Conservation (phyloP, 169 alveolate genomes). For the Neospora caninum region DNA sequence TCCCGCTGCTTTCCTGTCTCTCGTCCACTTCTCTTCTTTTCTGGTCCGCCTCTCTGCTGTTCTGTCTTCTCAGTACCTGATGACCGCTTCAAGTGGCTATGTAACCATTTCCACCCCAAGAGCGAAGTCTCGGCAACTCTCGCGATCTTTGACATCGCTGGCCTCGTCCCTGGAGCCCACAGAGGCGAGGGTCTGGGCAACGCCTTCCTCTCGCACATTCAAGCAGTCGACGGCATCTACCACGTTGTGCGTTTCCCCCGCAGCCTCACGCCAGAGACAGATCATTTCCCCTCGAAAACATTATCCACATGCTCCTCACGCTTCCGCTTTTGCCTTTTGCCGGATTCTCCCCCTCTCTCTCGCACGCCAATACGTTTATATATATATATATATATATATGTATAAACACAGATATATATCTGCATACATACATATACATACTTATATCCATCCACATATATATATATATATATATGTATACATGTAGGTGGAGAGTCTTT, state of each 20-base stretch:
- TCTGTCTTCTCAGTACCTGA: constrained; percentile 81
- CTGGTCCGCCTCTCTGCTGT: neutral
- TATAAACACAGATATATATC: too few relatives aligned
- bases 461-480: too few relatives aligned
- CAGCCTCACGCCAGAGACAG: too few relatives aligned
- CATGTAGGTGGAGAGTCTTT: too few relatives aligned
- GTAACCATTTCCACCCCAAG: constrained; percentile 94
- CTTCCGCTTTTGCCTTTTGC: too few relatives aligned
- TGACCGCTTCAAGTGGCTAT: constrained; percentile 95
- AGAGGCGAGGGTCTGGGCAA: constrained; percentile 99
- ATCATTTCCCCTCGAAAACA: too few relatives aligned
- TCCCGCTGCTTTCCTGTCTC: too few relatives aligned
- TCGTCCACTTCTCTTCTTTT: neutral
- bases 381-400: too few relatives aligned
- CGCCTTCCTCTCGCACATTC: constrained; percentile 96
- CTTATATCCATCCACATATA: neutral
- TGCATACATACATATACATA: too few relatives aligned
- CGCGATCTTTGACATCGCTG: constrained; percentile 98
- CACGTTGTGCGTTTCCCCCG: constrained; percentile 94
- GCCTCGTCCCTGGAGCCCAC: constrained; percentile 98
- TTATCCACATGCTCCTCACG: too few relatives aligned
- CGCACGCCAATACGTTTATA: too few relatives aligned
- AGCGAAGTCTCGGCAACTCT: constrained; percentile 95
- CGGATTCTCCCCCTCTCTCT: too few relatives aligned
- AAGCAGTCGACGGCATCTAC: constrained; percentile 97